Evolutionary conservation across 2,329 filamentous ascomycete species (phyloP).

Genomic region (Sporothrix variecibatus): DNA sequence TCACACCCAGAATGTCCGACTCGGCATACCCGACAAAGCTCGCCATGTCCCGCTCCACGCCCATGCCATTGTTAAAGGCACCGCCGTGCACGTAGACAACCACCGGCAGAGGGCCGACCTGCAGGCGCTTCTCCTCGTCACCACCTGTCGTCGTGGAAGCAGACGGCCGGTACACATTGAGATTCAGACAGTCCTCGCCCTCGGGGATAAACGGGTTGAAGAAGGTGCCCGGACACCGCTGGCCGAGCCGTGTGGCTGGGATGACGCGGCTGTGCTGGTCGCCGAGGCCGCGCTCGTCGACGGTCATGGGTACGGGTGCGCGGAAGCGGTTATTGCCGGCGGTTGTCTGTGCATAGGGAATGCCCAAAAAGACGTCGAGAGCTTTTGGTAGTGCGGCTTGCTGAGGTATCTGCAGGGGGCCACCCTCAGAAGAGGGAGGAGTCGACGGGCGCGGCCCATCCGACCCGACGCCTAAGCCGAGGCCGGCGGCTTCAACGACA

Average conservation of each 20-base stretch:
- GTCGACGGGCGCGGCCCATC: not conserved
- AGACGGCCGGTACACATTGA: conserved; percentile 50
- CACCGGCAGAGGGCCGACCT: conserved; percentile 46
- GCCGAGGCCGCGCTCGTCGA: conserved; percentile 18
- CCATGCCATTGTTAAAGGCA: conserved; percentile 58
- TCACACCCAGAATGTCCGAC: conserved; percentile 57
- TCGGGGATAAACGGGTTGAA: conserved; percentile 29
- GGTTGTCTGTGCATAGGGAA: conserved; percentile 51
- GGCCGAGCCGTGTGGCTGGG: conserved; percentile 25
- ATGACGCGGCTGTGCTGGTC: conserved; percentile 1
- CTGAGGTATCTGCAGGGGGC: not conserved
- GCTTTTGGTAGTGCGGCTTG: conserved; percentile 38
- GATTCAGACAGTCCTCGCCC: conserved; percentile 55
- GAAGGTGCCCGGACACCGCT: conserved; percentile 29
- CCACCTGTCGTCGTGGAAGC: not conserved
- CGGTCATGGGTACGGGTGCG: conserved; percentile 41
- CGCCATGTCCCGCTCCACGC: conserved; percentile 59
- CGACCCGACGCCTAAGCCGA: conserved; percentile 18
- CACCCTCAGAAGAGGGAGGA: no score
- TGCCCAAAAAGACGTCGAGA: conserved; percentile 52
- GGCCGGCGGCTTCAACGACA: conserved; percentile 18
- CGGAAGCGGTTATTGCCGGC: conserved; percentile 49
- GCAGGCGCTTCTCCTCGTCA: not conserved
- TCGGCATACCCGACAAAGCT: conserved; percentile 61
- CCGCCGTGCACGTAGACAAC: conserved; percentile 66